A percentile compares a stretch with the other conserved stretches of the same genome.
Evolutionary conservation across 805 yeast species (phyloP).

Genomic region (Kuraishia ogatae): DNA sequence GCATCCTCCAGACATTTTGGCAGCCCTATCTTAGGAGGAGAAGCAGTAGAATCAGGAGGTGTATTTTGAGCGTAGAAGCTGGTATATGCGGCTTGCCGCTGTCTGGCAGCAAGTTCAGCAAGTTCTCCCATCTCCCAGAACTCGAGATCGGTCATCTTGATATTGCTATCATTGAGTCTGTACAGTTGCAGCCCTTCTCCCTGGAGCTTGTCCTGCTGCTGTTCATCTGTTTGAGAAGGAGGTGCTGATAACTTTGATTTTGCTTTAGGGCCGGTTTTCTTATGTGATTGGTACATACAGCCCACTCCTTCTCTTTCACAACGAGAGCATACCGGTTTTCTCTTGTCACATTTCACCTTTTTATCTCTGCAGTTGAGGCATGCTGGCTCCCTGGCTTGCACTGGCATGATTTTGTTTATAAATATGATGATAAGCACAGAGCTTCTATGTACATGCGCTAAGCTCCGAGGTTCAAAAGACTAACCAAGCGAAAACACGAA

Average conservation of each 20-base stretch:
- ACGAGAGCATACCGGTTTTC: background rate
- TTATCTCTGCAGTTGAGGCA: constrained; percentile 1
- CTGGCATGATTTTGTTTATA: too few relatives aligned
- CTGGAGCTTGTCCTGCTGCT: background rate
- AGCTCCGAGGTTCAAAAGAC: too few relatives aligned
- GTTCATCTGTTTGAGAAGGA: background rate
- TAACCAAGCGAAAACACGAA: too few relatives aligned
- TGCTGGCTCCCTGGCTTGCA: background rate
- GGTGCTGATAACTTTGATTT: background rate
- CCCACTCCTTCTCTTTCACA: background rate
- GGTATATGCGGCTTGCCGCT: background rate
- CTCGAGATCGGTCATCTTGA: background rate
- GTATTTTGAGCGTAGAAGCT: background rate
- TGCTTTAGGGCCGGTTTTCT: background rate
- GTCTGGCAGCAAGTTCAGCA: background rate
- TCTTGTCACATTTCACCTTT: background rate
- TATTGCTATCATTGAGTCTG: background rate
- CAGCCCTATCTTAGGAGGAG: background rate
- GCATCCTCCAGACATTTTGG: background rate
- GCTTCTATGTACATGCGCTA: too few relatives aligned
- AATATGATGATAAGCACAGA: too few relatives aligned
- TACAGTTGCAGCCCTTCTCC: background rate
- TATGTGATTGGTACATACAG: background rate
- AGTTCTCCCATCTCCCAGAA: background rate
- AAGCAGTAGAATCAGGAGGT: background rate